Evolutionary conservation across 805 yeast species (phyloP).

Genomic region (Ogataea henricii): DNA sequence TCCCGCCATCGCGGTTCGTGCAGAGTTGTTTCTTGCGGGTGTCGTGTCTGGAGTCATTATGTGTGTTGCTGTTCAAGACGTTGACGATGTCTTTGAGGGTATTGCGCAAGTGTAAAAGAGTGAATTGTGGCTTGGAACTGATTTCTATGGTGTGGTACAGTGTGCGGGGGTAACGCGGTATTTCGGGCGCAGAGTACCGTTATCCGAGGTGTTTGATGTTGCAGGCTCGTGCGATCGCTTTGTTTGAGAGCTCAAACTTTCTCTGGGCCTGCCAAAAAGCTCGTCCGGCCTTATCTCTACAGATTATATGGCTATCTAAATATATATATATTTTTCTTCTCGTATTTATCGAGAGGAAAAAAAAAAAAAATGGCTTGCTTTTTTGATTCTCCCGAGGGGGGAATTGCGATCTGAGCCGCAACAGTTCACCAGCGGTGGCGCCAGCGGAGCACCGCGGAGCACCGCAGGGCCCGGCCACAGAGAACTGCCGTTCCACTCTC

Average conservation of each 20-base stretch:
- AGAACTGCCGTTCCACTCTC: too few species aligned
- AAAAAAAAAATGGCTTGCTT: constrained; percentile 22
- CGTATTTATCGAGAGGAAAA: too few species aligned
- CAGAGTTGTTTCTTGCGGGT: neutral
- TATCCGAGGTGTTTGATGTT: neutral
- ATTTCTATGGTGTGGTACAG: neutral
- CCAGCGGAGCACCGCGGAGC: too few species aligned
- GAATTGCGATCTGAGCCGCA: neutral
- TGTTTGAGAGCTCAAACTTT: neutral
- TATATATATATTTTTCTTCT: constrained; percentile 10
- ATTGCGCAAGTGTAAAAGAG: neutral
- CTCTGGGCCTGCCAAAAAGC: constrained; percentile 4
- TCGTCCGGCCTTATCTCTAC: constrained; percentile 2
- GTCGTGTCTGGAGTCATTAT: neutral
- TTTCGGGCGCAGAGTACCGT: neutral
- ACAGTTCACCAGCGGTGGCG: too few species aligned
- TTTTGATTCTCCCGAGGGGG: constrained; percentile 3
- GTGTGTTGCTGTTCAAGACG: too few species aligned
- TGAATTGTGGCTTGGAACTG: neutral
- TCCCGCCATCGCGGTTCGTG: neutral
- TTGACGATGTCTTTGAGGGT: neutral
- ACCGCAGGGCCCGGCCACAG: too few species aligned
- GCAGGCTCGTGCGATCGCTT: neutral
- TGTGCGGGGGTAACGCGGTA: neutral
- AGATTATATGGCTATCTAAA: constrained; percentile 16